Evolutionary conservation across 495 filamentous ascomycete genomes (phyloP).

Genomic region (Chaetomidium leptoderma): DNA sequence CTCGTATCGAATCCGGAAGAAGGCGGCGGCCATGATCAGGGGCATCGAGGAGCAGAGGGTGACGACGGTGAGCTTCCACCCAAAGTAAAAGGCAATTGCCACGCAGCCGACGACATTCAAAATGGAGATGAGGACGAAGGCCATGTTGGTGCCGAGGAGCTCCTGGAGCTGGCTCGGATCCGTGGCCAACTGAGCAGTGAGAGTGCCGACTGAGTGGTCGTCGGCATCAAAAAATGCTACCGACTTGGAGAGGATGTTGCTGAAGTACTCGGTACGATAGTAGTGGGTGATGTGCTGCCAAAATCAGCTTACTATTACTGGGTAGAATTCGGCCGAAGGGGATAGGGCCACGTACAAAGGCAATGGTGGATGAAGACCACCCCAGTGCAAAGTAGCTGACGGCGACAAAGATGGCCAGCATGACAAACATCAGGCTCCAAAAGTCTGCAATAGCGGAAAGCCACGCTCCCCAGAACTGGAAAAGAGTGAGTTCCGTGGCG

Average conservation of each 20-base stretch:
- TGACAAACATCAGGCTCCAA: constrained; percentile 64
- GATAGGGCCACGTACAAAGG: constrained; percentile 38
- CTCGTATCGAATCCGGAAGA: constrained; percentile 51
- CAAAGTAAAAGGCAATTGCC: constrained; percentile 51
- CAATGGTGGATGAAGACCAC: constrained; percentile 48
- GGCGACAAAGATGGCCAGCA: constrained; percentile 49
- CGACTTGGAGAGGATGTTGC: constrained; percentile 51
- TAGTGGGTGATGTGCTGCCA: constrained; percentile 43
- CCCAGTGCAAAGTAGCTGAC: constrained; percentile 52
- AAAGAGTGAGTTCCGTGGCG: constrained; percentile 46
- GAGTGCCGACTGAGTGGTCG: constrained; percentile 45
- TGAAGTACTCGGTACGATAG: constrained; percentile 59
- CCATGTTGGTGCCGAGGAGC: constrained; percentile 54
- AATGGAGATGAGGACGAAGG: constrained; percentile 47
- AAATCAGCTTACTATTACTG: constrained; percentile 4
- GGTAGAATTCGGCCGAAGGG: neutral
- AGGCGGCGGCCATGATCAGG: constrained; percentile 47
- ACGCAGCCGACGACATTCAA: constrained; percentile 48
- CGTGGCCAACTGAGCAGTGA: constrained; percentile 50
- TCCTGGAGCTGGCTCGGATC: constrained; percentile 62
- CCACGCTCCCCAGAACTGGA: constrained; percentile 40
- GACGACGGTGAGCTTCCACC: constrained; percentile 55
- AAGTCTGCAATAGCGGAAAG: constrained; percentile 47
- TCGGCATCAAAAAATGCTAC: constrained; percentile 57
- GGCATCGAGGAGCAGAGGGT: constrained; percentile 49